Base-by-base conservation (phyloP, 2,329 filamentous ascomycete genomes). In the Colletotrichum phormii region DNA sequence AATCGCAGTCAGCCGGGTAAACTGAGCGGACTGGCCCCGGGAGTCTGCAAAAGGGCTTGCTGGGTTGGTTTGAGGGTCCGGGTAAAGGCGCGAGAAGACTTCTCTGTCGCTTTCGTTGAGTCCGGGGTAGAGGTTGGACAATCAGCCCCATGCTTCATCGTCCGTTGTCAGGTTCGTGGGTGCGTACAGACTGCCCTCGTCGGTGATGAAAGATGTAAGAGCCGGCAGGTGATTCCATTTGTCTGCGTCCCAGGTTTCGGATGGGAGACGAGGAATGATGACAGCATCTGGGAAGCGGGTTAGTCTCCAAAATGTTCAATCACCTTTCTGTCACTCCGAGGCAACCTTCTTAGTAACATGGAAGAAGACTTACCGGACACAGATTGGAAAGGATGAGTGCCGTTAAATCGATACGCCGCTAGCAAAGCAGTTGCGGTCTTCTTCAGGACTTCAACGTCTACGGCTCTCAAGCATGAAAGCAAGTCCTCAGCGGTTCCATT, bases 391-490 rank as follows among this genome's bases (percentile, higher is more conserved):
- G 59, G 64, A 26, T 69, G 69, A 2, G 64, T 72, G 1, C 58
- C 64, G 33, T 68, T 35, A 22, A 46, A 72, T 5, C 59, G 42
- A 33, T 72, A 69, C 13, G 68, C 64, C 5, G 64, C 59, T 24
- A 64, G 15, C 1, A 69, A n/a, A 2, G 22, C 29, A 15, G 57
- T 71, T 3, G 68, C 57, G 6, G 68, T 62, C 9, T 62, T 15
- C n/a, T 71, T 57, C 49, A 87, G 84, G 1, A 79, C 78, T 4
- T 75, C 67, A 2, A 84, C 77, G 12, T 84, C 79, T 0, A 81
- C 82, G 1, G 75, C 74, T 4, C 82, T 81, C 1, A 87, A 78
- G 62, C 85, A 87, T 2, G 75, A 71, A 0, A 87, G 77, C 0
- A 82, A 79, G 3, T 77, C 80, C 1, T 78, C 75, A 42, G 84